phyloP scores from a whole-genome alignment of 2,329 filamentous ascomycete species.

The Pestalotiopsis fici region DNA sequence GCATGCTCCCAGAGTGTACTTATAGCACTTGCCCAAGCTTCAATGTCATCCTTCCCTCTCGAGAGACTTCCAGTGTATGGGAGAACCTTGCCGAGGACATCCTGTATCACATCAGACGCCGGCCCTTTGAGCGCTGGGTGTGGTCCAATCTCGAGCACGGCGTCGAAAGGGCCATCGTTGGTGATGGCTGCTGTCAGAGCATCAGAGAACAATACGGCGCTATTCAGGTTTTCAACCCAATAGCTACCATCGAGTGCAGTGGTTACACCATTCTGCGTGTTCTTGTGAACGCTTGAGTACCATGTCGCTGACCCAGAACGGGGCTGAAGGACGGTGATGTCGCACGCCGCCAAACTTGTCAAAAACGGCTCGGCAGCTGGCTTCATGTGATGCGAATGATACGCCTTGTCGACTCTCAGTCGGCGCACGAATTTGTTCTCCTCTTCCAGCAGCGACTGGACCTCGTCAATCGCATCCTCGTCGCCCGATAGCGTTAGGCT shows the following conservation, averaged over 20 bases:
- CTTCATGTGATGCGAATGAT: slow-evolving; percentile 38
- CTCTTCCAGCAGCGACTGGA: slow-evolving; percentile 13
- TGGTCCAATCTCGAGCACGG: slow-evolving; percentile 35
- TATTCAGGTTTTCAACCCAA: slow-evolving; percentile 22
- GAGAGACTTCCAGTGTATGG: not conserved
- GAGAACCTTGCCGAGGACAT: not conserved
- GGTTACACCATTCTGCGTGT: not conserved
- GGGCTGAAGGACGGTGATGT: not conserved
- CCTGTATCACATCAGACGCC: slow-evolving; percentile 21
- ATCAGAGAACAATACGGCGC: slow-evolving; percentile 23
- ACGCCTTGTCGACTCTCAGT: slow-evolving; percentile 37
- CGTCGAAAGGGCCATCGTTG: not conserved
- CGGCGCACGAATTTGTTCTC: slow-evolving; percentile 19
- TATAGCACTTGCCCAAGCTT: not conserved
- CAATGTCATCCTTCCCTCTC: not conserved
- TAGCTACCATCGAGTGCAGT: slow-evolving; percentile 14
- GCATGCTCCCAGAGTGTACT: not conserved
- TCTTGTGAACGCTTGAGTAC: slow-evolving; percentile 17
- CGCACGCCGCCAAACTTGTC: not conserved
- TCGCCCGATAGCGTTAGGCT: slow-evolving; percentile 31
- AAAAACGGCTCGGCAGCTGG: slow-evolving; percentile 11
- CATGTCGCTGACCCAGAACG: not conserved
- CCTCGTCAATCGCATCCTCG: slow-evolving; percentile 19
- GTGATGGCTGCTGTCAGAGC: slow-evolving; percentile 9
- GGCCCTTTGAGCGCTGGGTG: slow-evolving; percentile 43